A percentile compares a stretch with the other conserved stretches of the same genome.
Conservation (phyloP, 148 eudicot genomes). For the Talinum fruticosum region DNA sequence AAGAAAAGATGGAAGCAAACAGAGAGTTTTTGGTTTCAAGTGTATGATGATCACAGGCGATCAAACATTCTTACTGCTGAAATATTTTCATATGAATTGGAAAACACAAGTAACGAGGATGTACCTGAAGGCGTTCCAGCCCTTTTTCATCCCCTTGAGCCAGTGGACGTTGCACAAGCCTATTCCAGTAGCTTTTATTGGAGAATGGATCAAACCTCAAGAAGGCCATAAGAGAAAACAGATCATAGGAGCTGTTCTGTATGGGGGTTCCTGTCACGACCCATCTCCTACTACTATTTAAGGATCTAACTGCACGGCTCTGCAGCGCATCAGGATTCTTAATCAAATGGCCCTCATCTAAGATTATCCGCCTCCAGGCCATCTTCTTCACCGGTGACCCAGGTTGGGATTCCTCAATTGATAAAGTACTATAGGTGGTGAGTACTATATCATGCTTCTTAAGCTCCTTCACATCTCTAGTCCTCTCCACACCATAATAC, state of each 20-base stretch:
- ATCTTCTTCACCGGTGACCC: conserved; percentile 63
- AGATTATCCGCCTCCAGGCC: conserved; percentile 80
- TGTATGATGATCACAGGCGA: neutral
- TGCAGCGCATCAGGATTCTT: conserved; percentile 67
- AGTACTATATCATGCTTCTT: conserved; percentile 75
- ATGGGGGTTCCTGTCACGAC: conserved; percentile 92
- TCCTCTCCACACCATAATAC: conserved; percentile 76
- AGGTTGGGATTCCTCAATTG: conserved; percentile 41
- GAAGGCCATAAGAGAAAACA: conserved; percentile 80
- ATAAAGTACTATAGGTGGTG: conserved; percentile 71
- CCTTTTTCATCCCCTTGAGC: conserved; percentile 62
- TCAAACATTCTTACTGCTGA: neutral
- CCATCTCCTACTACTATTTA: conserved; percentile 75
- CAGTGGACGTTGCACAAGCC: conserved; percentile 75
- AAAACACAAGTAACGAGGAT: neutral
- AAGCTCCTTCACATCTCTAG: conserved; percentile 54
- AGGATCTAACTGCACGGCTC: conserved; percentile 61
- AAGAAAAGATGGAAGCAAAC: neutral
- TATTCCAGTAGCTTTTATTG: conserved; percentile 67
- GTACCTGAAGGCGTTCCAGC: conserved; percentile 78
- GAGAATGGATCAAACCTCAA: conserved; percentile 88
- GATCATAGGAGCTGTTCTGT: conserved; percentile 77
- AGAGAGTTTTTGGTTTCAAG: neutral
- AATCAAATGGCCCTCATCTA: conserved; percentile 90
- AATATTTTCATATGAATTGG: neutral